Percentiles rank a stretch among this genome's conserved stretches.
Evolutionary conservation across 257 asterid species (phyloP).

Genomic region (Hygrophila difformis): DNA sequence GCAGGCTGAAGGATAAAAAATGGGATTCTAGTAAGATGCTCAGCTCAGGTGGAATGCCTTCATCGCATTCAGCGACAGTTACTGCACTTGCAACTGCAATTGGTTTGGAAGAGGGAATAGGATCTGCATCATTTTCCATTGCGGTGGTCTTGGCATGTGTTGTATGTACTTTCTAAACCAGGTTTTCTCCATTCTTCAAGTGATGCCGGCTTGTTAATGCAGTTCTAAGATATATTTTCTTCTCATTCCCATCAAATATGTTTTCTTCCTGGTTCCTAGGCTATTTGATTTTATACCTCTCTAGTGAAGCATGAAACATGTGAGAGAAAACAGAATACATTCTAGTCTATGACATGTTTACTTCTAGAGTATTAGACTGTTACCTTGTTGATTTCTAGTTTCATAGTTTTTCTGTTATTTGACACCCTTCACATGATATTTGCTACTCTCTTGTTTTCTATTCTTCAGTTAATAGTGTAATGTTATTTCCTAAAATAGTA

Average conservation of each 20-base stretch:
- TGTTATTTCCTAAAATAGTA: background rate
- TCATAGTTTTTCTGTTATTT: too few relatives aligned
- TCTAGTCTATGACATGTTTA: too few relatives aligned
- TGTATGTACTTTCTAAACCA: slow-evolving; percentile 87
- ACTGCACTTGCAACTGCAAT: slow-evolving; percentile 77
- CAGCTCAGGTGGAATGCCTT: slow-evolving; percentile 99
- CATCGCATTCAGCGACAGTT: slow-evolving; percentile 93
- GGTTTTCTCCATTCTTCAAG: slow-evolving; percentile 49
- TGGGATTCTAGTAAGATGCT: slow-evolving; percentile 93
- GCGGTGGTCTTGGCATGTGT: slow-evolving; percentile 93
- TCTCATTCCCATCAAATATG: too few relatives aligned
- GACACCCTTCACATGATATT: too few relatives aligned
- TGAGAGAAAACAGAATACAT: too few relatives aligned
- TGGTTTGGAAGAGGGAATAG: slow-evolving; percentile 72
- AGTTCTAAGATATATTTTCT: background rate
- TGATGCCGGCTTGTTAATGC: slow-evolving; percentile 10
- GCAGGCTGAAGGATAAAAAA: slow-evolving; percentile 89
- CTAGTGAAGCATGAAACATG: too few relatives aligned
- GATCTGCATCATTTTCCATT: slow-evolving; percentile 71
- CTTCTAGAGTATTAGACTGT: too few relatives aligned
- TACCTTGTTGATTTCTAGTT: too few relatives aligned
- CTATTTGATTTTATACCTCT: too few relatives aligned
- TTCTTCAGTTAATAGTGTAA: too few relatives aligned
- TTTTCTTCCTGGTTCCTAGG: too few relatives aligned
- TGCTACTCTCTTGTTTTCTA: background rate